Base-by-base conservation (phyloP, 805 yeast genomes). In the Kazachstania taianensis region DNA sequence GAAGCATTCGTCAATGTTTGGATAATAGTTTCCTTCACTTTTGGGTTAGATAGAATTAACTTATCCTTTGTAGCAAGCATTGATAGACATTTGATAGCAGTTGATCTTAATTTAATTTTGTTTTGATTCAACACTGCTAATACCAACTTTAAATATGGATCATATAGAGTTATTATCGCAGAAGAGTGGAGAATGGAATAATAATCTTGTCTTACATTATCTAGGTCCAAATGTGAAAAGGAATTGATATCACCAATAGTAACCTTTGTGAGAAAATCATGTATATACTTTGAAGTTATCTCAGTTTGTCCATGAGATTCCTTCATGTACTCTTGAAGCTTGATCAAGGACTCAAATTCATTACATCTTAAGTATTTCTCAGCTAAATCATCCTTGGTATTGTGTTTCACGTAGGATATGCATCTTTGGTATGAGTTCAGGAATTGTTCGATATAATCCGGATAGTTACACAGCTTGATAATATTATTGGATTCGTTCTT, bases 71-170 rank as follows among this genome's bases (percentile, higher is more conserved):
- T 64, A 3, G 80, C 65, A 13, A 85, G 48, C 9, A 63, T 49
- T 0, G 86, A 66, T 13, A 85, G 57, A 28, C 75, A 70, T 41
- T 75, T 78, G 12, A 85, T 65, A 0, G 92, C 85, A 33, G 76
- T 72, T 0, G 81, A 65, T 48, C 78, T 66, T 1, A 77, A 55
- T 39, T 70, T 73, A 24, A 69, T 64, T 40, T 70, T 72, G 1
- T 68, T 57, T 42, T 70, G 69, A 20, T 65, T 69, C 19, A 78
- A 51, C 1, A 72, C 58, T 3, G 62, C 57, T 18, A 79, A 45
- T 3, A 81, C 54, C 12, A 75, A 56, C 17, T 57, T 57, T 34
- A 81, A 43, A 36, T 78, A 74, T 2, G 61, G 63, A 15, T 77
- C 79, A 46, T 78, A 77, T 3, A 67, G 52, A 3, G 52, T 44